Evolutionary conservation across 805 yeast genomes (phyloP).

Genomic region (Pichia eremophila): DNA sequence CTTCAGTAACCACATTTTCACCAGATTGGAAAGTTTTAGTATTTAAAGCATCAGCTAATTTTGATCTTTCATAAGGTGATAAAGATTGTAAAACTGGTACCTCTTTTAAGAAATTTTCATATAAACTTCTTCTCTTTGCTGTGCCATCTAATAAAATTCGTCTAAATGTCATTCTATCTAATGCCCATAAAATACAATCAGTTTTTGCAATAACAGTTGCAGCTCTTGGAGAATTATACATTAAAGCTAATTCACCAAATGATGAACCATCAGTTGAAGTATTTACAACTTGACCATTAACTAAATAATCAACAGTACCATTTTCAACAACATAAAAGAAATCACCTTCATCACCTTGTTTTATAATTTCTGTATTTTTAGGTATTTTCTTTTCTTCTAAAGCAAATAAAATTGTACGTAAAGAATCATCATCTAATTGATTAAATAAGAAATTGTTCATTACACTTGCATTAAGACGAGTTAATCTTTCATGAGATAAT

Average conservation of each 20-base stretch:
- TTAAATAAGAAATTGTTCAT: constrained; percentile 77
- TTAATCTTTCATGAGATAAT: constrained; percentile 52
- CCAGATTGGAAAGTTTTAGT: constrained; percentile 67
- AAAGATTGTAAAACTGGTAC: constrained; percentile 73
- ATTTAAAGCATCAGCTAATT: constrained; percentile 89
- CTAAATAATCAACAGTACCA: constrained; percentile 76
- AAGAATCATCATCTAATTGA: constrained; percentile 69
- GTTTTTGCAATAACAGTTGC: constrained; percentile 78
- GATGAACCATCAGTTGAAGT: constrained; percentile 79
- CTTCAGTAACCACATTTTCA: constrained; percentile 70
- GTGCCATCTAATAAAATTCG: constrained; percentile 86
- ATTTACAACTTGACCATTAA: constrained; percentile 60
- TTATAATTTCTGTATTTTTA: constrained; percentile 58
- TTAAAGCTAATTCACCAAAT: constrained; percentile 93
- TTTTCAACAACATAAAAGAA: constrained; percentile 78
- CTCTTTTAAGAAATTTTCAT: constrained; percentile 78
- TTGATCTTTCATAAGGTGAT: constrained; percentile 73
- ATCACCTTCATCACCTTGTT: constrained; percentile 93
- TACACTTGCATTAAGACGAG: constrained; percentile 60
- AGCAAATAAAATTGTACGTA: constrained; percentile 74
- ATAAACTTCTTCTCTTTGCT: constrained; percentile 79
- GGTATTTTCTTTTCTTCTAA: constrained; percentile 60
- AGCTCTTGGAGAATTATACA: constrained; percentile 97
- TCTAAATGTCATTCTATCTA: constrained; percentile 89
- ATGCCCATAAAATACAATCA: constrained; percentile 77